Percentiles rank a stretch among this genome's conserved stretches.
phyloP scores from a whole-genome alignment of 257 asterid genomes.

The Capsicum baccatum region DNA sequence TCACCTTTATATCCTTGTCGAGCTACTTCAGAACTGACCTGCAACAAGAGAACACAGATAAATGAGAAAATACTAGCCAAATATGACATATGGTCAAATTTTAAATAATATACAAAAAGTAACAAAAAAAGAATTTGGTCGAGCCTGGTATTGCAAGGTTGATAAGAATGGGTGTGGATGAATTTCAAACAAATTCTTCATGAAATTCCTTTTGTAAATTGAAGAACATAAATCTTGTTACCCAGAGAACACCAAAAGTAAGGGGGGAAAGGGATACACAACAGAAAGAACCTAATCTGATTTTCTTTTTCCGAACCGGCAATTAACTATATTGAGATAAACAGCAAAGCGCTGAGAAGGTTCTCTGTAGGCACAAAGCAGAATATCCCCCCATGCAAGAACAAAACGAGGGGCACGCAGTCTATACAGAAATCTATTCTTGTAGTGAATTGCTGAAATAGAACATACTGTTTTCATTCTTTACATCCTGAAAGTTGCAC shows the following conservation, averaged over 20 bases:
- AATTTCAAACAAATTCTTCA: not conserved
- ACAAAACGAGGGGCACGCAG: not conserved
- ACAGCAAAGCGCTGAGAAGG: not conserved
- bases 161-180: not conserved
- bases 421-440: not conserved
- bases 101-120: not conserved
- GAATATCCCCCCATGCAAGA: not conserved
- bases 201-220: not conserved
- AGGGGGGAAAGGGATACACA: not conserved
- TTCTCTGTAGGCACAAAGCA: no score
- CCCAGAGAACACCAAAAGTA: not conserved
- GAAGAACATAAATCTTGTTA: not conserved
- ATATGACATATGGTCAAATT: not conserved
- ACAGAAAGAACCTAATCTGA: not conserved
- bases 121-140: not conserved
- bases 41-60: not conserved
- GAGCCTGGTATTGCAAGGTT: not conserved
- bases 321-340: not conserved
- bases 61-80: not conserved
- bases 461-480: not conserved
- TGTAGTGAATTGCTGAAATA: not conserved
- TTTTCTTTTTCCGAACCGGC: not conserved
- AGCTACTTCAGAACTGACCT: not conserved
- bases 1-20: slow-evolving; percentile 1
- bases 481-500: not conserved